Conservation (phyloP, 306 rosid genomes). For the Adenanthera pavonina region DNA sequence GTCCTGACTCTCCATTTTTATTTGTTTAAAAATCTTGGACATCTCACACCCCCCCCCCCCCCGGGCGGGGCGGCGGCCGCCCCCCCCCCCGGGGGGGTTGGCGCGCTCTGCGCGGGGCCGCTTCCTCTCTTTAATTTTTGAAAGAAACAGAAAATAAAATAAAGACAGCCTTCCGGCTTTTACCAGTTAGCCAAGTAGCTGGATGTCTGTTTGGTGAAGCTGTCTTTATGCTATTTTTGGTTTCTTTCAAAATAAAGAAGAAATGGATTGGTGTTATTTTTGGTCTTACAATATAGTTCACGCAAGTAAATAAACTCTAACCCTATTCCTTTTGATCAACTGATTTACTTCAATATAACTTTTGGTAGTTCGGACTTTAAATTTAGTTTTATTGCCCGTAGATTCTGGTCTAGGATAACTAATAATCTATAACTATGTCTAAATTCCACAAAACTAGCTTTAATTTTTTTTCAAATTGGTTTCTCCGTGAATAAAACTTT, state of each 20-base stretch:
- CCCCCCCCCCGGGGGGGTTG: too few relatives aligned
- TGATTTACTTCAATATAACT: neutral
- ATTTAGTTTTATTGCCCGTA: neutral
- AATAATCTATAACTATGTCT: neutral
- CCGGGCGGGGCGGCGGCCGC: too few relatives aligned
- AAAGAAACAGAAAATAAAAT: neutral
- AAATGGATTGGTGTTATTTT: neutral
- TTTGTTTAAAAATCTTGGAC: too few relatives aligned
- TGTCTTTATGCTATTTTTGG: neutral
- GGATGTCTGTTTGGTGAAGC: neutral
- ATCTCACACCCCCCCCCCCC: too few relatives aligned
- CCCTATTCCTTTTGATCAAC: neutral
- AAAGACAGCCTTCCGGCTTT: neutral
- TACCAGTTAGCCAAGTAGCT: neutral
- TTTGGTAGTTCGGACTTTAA: neutral
- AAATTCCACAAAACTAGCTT: neutral
- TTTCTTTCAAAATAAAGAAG: neutral
- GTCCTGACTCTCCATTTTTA: neutral
- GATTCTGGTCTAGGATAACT: neutral
- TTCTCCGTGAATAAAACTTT: slow-evolving; percentile 21
- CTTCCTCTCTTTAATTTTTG: neutral
- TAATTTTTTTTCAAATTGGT: neutral
- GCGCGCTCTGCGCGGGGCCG: too few relatives aligned
- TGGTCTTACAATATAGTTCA: neutral
- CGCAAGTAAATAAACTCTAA: neutral